Evolutionary conservation across 371 early-diverging fungal genomes (phyloP), one percentile per base, ranked within the genome.

Genomic region (Choanephora cucurbitarum): DNA sequence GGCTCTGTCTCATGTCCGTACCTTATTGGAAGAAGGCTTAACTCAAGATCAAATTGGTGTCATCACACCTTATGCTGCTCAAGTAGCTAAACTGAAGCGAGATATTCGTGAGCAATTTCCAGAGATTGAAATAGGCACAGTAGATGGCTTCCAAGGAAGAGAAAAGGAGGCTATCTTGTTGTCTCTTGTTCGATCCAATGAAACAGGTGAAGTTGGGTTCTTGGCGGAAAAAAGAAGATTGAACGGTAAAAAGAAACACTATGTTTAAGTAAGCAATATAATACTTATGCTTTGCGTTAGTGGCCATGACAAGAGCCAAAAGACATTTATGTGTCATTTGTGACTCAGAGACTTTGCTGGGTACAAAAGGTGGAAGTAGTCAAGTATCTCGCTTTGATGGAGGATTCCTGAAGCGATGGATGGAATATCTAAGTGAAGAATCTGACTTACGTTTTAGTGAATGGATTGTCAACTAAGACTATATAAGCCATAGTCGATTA

Each of bases 101-200:
- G 75, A 62, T 3, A 60, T 80, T 14, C 57, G 74, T 1, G 77
- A 77, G 17, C 52, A 55, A 28, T 72, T 71, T 69, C 73, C 70
- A 4, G 52, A 62, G 3, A 75, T 94, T 43, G 93, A 93, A 60
- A 84, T 94, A 19, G 91, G 91, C 0, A 87, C 92, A 3, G 95
- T 98, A 1, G 99, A 99, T 74, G 96, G 97, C 0, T 96, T 97
- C 63, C 99, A 99, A 69, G 98, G 99, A 0, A 83, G 93, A 52
- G 99, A 98, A 70, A 94, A 94, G 58, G 95, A 97, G 52, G 94
- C 90, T 1, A 88, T 97, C 21, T 72, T 98, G 6, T 49, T 99
- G 18, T 85, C 91, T 0, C 70, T 96, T 10, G 97, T 96, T 5
- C 74, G 95, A n/a, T 89, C 91, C 9, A 96, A 98, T 67, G 82